Evolutionary conservation across 2,329 filamentous ascomycete species (phyloP).

Genomic region (Pseudogymnoascus sp.): DNA sequence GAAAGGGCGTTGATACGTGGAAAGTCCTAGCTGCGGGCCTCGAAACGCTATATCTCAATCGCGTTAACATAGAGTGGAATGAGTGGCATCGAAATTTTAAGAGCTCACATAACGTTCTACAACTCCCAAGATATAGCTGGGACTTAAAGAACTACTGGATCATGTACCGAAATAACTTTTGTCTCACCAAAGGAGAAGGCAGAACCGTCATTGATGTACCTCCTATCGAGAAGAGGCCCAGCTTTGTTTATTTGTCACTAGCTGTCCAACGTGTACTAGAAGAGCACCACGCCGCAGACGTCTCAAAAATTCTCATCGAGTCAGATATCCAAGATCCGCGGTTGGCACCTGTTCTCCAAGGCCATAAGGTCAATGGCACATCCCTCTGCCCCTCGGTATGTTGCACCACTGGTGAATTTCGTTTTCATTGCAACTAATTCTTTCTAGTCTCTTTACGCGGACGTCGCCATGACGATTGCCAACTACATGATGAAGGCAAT

Average conservation of each 20-base stretch:
- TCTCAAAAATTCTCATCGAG: constrained; percentile 41
- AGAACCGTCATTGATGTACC: constrained; percentile 34
- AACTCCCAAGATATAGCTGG: constrained; percentile 51
- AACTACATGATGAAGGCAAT: constrained; percentile 43
- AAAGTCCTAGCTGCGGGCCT: constrained; percentile 41
- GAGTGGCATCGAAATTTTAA: constrained; percentile 49
- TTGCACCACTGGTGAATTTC: not conserved
- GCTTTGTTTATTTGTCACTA: constrained; percentile 34
- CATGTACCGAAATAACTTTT: constrained; percentile 45
- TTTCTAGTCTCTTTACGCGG: constrained; percentile 41
- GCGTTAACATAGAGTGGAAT: constrained; percentile 46
- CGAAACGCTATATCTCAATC: constrained; percentile 38
- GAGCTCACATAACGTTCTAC: constrained; percentile 41
- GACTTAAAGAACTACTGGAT: constrained; percentile 50
- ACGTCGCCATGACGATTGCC: constrained; percentile 49
- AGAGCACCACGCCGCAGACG: constrained; percentile 42
- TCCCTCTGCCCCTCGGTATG: constrained; percentile 34
- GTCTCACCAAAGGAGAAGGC: constrained; percentile 48
- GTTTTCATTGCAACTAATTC: not conserved
- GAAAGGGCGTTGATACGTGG: constrained; percentile 45
- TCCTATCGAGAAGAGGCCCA: constrained; percentile 21
- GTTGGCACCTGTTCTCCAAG: constrained; percentile 36
- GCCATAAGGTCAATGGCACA: constrained; percentile 49
- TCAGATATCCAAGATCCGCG: constrained; percentile 34
- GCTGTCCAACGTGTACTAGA: constrained; percentile 45